Base-by-base conservation (phyloP, 257 asterid genomes). In the Solanum appendiculatum region DNA sequence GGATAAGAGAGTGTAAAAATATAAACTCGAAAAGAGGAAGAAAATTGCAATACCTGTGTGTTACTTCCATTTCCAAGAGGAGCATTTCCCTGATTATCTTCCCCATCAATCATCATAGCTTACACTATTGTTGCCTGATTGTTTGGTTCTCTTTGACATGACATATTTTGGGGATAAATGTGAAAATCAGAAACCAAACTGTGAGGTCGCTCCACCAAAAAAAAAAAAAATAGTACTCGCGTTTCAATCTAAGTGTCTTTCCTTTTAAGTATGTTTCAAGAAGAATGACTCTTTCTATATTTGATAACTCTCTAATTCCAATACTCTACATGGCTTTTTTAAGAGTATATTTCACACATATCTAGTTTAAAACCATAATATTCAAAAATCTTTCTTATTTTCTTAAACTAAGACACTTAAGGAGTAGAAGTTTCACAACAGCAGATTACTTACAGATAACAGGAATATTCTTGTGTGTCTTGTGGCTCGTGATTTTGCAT, bases 401-500 rank as follows among this genome's bases (percentile, higher is more conserved):
- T n/a, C n/a, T n/a, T n/a, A n/a, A 23, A 58, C 68, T 58, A 23
- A 58, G 29, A 8, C 29, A 58, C 68, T 58, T 58, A 23, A 23
- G 6, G 15, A 58, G 70, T n/a, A 72, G 58, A 56, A 51, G 68
- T 42, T 31, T 83, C 36, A 63, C 21, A 16, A 31, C 13, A 36
- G 68, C 21, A 83, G 86, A 83, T 87, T 54, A 91, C 99, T 93
- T 93, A 94, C 99, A 93, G 81, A 95, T 92, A 88, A 95, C 98
- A 63, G 99, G 99, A 91, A 93, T 36, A 87, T 85, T 96, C 93
- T 92, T 96, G 90, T 96, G 96, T 70, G 95, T 92, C 89, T 90
- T 92, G 92, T 96, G 99, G 93, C 92, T 92, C 98, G 90, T 93
- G 82, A 95, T 93, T 95, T 95, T 95, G 94, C 82, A 90, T 58